These are phyloP conservation scores for Testicularia cyperi DNA, from an alignment of 1,284 basidiomycete species.

Conservation along the genomic window DNA sequence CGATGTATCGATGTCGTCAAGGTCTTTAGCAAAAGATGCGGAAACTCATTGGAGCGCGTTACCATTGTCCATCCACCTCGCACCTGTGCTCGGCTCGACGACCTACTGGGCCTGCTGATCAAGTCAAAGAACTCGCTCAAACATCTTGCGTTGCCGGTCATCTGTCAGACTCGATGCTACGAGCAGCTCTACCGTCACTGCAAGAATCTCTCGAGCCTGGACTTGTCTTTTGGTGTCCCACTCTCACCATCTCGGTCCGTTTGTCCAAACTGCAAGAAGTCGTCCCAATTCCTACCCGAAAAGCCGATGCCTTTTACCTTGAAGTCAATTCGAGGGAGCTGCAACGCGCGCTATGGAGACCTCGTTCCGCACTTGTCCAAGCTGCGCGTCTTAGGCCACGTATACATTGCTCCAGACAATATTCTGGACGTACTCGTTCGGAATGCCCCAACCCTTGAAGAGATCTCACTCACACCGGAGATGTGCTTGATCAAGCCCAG, in stretches of 20 bases:
- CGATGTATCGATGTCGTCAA: background rate
- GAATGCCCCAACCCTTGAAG: no score
- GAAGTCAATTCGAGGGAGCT: no score
- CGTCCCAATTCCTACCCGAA: no score
- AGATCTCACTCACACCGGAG: no score
- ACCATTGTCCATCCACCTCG: background rate
- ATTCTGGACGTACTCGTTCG: no score
- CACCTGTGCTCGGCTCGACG: background rate
- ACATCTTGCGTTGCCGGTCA: conserved; percentile 1
- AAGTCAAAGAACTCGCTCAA: conserved; percentile 3
- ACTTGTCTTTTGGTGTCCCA: background rate
- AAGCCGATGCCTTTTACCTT: no score
- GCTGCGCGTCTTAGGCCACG: background rate
- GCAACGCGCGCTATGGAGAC: background rate
- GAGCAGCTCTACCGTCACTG: conserved; percentile 7
- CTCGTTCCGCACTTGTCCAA: background rate
- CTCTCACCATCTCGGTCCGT: no score
- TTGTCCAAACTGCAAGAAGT: no score
- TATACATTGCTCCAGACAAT: no score
- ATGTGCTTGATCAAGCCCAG: no score
- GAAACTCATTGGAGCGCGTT: conserved; percentile 8
- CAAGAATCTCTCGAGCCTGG: conserved; percentile 2
- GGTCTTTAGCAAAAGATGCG: background rate
- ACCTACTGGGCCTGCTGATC: conserved; percentile 3
- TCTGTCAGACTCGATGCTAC: background rate